A percentile compares a stretch with the other conserved stretches of the same genome.
These are phyloP conservation scores for Limnanthes douglasii DNA, from an alignment of 345 rosid species.

Conservation along the genomic window DNA sequence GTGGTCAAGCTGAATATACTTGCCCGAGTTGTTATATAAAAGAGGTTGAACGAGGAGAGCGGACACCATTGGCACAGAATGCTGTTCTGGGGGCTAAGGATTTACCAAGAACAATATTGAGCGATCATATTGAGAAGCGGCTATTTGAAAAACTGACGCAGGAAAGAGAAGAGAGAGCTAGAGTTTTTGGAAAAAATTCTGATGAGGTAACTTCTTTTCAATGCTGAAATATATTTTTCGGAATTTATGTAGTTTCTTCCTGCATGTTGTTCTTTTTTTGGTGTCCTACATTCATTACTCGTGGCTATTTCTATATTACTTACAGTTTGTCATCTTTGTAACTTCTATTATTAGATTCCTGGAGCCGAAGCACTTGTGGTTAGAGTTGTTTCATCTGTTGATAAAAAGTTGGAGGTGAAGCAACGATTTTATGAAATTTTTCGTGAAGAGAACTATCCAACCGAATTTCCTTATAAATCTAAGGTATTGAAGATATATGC, in stretches of 20 bases:
- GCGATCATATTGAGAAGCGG: conserved; percentile 95
- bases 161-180: conserved; percentile 87
- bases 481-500: conserved; percentile 36
- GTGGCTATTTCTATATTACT: conserved; percentile 5
- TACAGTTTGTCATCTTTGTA: conserved; percentile 3
- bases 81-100: conserved; percentile 99
- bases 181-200: conserved; percentile 55
- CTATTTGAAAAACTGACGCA: conserved; percentile 56
- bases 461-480: conserved; percentile 89
- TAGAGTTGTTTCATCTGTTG: conserved; percentile 98
- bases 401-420: conserved; percentile 98
- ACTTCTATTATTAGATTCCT: conserved; percentile 44
- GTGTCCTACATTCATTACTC: background rate
- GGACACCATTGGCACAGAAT: conserved; percentile 89
- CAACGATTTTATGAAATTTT: conserved; percentile 89
- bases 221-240: too few relatives aligned
- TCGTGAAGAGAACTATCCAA: conserved; percentile 83
- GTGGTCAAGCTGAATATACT: conserved; percentile 99
- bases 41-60: conserved; percentile 89
- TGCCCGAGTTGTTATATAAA: conserved; percentile 91
- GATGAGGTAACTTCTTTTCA: conserved; percentile 67
- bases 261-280: conserved; percentile 3
- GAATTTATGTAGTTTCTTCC: conserved; percentile 1
- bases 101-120: conserved; percentile 82
- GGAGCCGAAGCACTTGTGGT: conserved; percentile 95